Base-by-base conservation (phyloP, 768 basidiomycete genomes). In the Lactarius evosmus region DNA sequence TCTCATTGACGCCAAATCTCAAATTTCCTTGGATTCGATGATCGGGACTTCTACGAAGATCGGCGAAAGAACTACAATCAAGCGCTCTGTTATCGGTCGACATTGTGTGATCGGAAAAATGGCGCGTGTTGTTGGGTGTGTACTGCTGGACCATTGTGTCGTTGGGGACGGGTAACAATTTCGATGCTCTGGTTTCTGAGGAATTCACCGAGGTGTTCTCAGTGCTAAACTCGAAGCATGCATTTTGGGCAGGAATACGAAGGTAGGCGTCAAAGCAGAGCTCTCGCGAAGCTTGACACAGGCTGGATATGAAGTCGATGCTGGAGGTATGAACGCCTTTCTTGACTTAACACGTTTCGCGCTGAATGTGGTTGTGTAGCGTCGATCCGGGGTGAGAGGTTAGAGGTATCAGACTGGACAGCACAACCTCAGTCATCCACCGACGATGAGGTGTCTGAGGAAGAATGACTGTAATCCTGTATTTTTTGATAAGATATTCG, bases 81-180 rank as follows among this genome's bases (percentile, higher is more conserved):
- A 87, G 63, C 80, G 81, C 67, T 78, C 76, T 27, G 74, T 83
- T 33, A 77, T 84, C 33, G 83, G 83, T 29, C 75, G 79, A 40
- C 93, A 95, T 72, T 95, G 93, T 68, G 76, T 86, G 17, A 88
- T 95, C 58, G 93, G 93, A 3, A 88, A 85, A 73, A 88, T 88
- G 80, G 89, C 83, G n/a, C 91, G 86, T 74, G 85, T 98, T 53
- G 80, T 79, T 2, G 89, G 91, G 12, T 95, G 90, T 68, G 83
- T 96, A 7, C 73, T 98, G 27, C 80, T 95, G 67, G 95, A 97
- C 71, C 94, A 96, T 70, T 95, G 94, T 69, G 82, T 91, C 4
- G 77, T 98, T 14, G 89, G 83, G 49, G 93, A 96, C 62, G 93
- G 93, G 95, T 93, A 66, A 71, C 85, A 71, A 7, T 41, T 40